phyloP scores from a whole-genome alignment of 306 rosid genomes.

The Bauhinia variegata region DNA sequence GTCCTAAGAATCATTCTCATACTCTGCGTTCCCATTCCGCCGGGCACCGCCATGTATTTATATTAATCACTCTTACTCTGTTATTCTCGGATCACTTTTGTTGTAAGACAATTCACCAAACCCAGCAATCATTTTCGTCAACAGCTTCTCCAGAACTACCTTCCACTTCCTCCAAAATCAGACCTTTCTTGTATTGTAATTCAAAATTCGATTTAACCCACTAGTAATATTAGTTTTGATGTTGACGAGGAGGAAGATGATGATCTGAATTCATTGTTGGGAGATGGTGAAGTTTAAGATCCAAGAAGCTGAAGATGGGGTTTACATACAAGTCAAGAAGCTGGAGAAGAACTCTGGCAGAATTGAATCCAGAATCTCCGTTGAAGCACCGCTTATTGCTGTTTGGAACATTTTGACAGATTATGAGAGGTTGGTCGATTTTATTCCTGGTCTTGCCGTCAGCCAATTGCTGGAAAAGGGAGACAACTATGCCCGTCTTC shows the following conservation, averaged over 20 bases:
- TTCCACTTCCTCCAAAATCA: constrained; percentile 33
- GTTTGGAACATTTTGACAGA: constrained; percentile 80
- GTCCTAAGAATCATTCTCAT: constrained; percentile 35
- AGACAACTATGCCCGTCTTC: constrained; percentile 65
- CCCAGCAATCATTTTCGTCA: neutral
- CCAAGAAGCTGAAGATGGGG: constrained; percentile 45
- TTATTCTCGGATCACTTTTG: constrained; percentile 28
- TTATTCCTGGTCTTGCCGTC: constrained; percentile 81
- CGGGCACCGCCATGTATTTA: constrained; percentile 11
- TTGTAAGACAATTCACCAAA: neutral
- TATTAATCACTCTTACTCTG: constrained; percentile 25
- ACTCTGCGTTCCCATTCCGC: constrained; percentile 4
- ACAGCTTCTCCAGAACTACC: constrained; percentile 25
- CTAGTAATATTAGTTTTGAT: neutral
- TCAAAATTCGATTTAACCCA: constrained; percentile 42
- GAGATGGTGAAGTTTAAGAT: constrained; percentile 17
- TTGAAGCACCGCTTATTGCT: constrained; percentile 57
- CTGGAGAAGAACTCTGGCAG: constrained; percentile 64
- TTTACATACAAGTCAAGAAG: constrained; percentile 55
- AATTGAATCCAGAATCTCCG: constrained; percentile 58
- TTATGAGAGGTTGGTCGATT: constrained; percentile 79
- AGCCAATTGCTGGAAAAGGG: constrained; percentile 59
- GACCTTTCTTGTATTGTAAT: constrained; percentile 35
- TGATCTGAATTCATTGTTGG: constrained; percentile 9
- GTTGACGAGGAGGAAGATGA: constrained; percentile 6